Conservation (phyloP, 805 yeast species). For the Komagataella phaffii region DNA sequence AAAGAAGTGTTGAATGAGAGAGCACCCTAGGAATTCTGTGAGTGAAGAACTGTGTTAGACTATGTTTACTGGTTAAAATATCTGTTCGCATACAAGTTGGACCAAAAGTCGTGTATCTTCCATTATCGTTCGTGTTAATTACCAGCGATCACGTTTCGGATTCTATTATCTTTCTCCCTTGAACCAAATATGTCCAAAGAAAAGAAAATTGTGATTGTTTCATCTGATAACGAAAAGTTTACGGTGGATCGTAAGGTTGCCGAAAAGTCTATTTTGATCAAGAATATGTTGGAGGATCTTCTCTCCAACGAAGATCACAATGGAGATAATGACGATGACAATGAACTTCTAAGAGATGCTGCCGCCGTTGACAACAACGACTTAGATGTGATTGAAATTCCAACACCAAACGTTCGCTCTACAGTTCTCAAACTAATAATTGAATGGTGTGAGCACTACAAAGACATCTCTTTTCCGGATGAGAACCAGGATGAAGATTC, state of each 20-base stretch:
- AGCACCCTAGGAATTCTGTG: background rate
- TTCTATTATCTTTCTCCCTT: background rate
- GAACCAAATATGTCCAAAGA: slow-evolving; percentile 9
- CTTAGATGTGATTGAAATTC: slow-evolving; percentile 65
- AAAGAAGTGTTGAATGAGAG: too few relatives aligned
- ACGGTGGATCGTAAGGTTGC: slow-evolving; percentile 73
- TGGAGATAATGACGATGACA: slow-evolving; percentile 16
- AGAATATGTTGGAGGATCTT: slow-evolving; percentile 74
- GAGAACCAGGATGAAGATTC: slow-evolving; percentile 75
- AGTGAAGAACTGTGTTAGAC: too few relatives aligned
- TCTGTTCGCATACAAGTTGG: background rate
- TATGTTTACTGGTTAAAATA: too few relatives aligned
- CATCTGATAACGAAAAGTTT: slow-evolving; percentile 74
- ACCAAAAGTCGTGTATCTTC: background rate
- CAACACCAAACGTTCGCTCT: slow-evolving; percentile 82
- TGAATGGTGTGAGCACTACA: slow-evolving; percentile 95
- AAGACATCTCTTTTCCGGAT: slow-evolving; percentile 62
- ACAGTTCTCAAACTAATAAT: slow-evolving; percentile 81
- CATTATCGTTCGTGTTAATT: too few relatives aligned
- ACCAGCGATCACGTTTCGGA: background rate
- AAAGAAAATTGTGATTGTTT: slow-evolving; percentile 27
- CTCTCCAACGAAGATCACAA: slow-evolving; percentile 10
- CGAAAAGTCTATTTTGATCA: slow-evolving; percentile 72
- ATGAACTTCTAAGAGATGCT: slow-evolving; percentile 13
- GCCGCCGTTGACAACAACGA: slow-evolving; percentile 40